These are phyloP conservation scores for Podospora sp. DNA, from an alignment of 495 filamentous ascomycete genomes.

Conservation along the genomic window DNA sequence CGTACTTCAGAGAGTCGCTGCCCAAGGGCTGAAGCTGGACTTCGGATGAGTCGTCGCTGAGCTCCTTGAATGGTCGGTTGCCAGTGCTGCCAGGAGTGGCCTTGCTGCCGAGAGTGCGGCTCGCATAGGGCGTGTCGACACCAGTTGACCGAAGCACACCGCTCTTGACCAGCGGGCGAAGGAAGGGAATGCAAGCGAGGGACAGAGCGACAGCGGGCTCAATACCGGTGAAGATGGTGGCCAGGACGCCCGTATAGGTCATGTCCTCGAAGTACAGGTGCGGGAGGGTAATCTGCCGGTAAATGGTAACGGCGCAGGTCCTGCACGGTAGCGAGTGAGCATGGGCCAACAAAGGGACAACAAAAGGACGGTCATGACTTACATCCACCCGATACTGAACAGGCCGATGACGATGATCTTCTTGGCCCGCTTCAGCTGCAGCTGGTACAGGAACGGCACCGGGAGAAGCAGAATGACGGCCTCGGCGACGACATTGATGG, in stretches of 20 bases:
- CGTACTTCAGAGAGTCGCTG: slow-evolving; percentile 18
- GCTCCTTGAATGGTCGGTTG: slow-evolving; percentile 30
- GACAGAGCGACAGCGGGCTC: slow-evolving; percentile 35
- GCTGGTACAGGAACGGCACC: slow-evolving; percentile 17
- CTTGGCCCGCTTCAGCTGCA: slow-evolving; percentile 21
- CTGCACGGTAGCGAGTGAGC: slow-evolving; percentile 15
- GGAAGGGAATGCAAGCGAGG: slow-evolving; percentile 32
- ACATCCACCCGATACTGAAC: slow-evolving; percentile 25
- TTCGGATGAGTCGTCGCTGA: slow-evolving; percentile 37
- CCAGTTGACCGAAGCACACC: not conserved
- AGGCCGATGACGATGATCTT: slow-evolving; percentile 23
- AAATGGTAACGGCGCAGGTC: slow-evolving; percentile 34
- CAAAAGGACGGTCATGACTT: slow-evolving; percentile 10
- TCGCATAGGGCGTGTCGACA: slow-evolving; percentile 17
- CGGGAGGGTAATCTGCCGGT: slow-evolving; percentile 29
- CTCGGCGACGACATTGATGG: slow-evolving; percentile 22
- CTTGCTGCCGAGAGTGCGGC: slow-evolving; percentile 18
- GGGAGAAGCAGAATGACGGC: slow-evolving; percentile 21
- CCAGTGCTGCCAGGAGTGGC: slow-evolving; percentile 8
- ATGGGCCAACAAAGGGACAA: not conserved
- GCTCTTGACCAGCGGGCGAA: slow-evolving; percentile 30
- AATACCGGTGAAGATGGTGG: slow-evolving; percentile 33
- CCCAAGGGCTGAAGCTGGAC: slow-evolving; percentile 30
- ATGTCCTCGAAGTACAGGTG: slow-evolving; percentile 34
- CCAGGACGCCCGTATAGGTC: slow-evolving; percentile 29